phyloP scores from a whole-genome alignment of 305 asterid genomes.

The Fraxinus ornus region DNA sequence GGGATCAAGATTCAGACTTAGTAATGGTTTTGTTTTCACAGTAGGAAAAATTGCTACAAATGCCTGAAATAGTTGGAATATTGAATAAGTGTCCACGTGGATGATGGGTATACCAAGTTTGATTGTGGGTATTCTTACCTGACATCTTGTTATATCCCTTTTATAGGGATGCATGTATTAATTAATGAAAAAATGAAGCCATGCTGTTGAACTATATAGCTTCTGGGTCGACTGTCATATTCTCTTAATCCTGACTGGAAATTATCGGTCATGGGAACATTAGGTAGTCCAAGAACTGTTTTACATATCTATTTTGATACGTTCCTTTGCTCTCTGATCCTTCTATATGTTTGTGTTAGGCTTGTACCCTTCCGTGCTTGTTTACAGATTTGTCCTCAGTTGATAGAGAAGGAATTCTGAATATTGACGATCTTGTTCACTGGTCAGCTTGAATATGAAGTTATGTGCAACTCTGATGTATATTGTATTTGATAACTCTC shows the following conservation, averaged over 20 bases:
- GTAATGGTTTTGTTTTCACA: not conserved
- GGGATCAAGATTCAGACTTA: not conserved
- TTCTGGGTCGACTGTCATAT: not conserved
- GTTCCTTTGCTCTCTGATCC: not conserved
- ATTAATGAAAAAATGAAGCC: not conserved
- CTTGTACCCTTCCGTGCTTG: not conserved
- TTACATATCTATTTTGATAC: not conserved
- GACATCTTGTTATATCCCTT: not conserved
- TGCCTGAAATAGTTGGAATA: not conserved
- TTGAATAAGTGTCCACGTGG: not conserved
- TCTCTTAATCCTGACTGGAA: not conserved
- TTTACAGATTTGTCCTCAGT: not conserved
- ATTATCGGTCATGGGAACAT: not conserved
- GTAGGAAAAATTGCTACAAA: not conserved
- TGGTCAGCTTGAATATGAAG: not conserved
- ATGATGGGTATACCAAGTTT: not conserved
- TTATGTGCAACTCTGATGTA: not conserved
- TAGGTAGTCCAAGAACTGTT: not conserved
- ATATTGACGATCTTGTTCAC: not conserved
- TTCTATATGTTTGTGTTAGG: not conserved
- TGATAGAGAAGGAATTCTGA: not conserved
- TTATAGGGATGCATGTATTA: not conserved
- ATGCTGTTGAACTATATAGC: not conserved
- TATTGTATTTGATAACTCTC: not conserved
- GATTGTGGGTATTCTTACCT: not conserved